These are phyloP conservation scores for Aurinia saxatilis DNA, from an alignment of 345 rosid genomes.

Conservation along the genomic window DNA sequence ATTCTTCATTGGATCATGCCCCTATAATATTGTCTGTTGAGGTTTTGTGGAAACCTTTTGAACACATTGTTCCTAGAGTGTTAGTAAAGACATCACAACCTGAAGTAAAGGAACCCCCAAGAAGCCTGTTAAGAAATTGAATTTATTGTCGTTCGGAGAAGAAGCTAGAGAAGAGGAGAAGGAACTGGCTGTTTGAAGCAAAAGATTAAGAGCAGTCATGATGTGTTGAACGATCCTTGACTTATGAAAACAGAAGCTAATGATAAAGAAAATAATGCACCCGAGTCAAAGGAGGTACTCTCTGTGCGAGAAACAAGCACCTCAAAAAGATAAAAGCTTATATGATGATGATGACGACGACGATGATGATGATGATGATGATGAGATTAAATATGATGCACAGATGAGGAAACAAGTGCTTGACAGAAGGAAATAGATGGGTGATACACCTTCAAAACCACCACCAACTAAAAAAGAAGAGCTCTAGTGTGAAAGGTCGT, in stretches of 20 bases:
- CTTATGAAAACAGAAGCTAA: slow-evolving; percentile 54
- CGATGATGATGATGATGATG: slow-evolving; percentile 42
- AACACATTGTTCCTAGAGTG: slow-evolving; percentile 78
- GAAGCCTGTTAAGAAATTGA: slow-evolving; percentile 78
- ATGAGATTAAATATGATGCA: slow-evolving; percentile 75
- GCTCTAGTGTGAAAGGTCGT: slow-evolving; percentile 31
- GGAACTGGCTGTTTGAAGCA: slow-evolving; percentile 58
- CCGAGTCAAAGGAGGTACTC: slow-evolving; percentile 58
- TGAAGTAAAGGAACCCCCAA: slow-evolving; percentile 50
- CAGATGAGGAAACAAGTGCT: slow-evolving; percentile 80
- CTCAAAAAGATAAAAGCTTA: slow-evolving; percentile 37
- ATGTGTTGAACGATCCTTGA: slow-evolving; percentile 90
- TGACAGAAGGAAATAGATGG: slow-evolving; percentile 54
- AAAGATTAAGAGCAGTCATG: slow-evolving; percentile 95
- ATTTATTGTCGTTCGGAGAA: slow-evolving; percentile 91
- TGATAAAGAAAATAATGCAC: slow-evolving; percentile 46
- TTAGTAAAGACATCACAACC: slow-evolving; percentile 28
- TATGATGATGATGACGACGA: slow-evolving; percentile 30
- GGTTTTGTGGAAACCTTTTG: slow-evolving; percentile 95
- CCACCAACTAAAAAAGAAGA: slow-evolving; percentile 40
- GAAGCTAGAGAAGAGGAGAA: slow-evolving; percentile 98
- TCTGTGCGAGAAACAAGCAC: slow-evolving; percentile 67
- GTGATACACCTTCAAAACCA: slow-evolving; percentile 43
- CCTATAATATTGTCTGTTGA: slow-evolving; percentile 73
- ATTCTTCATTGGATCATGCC: slow-evolving; percentile 73